A percentile compares a stretch with the other conserved stretches of the same genome.
These are phyloP conservation scores for Astraeus odoratus DNA, from an alignment of 768 basidiomycete genomes.

Conservation along the genomic window DNA sequence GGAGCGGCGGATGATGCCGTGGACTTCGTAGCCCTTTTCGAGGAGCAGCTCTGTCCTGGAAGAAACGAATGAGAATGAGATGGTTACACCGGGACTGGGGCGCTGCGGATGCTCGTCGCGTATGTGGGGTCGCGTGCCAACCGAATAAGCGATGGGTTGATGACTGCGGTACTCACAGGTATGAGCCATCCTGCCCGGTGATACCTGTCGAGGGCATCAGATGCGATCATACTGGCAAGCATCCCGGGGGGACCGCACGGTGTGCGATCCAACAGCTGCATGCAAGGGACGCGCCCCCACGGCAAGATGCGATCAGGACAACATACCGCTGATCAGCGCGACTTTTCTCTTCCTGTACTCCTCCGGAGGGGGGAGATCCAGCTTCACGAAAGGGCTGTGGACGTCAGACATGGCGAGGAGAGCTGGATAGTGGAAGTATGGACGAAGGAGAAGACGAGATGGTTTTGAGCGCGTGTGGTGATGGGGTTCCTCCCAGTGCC, in stretches of 20 bases:
- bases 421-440: neutral
- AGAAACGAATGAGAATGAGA: no score
- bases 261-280: no score
- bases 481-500: no score
- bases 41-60: conserved; percentile 75
- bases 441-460: neutral
- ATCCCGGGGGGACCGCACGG: no score
- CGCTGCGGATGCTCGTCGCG: conserved; percentile 1
- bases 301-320: no score
- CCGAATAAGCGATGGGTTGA: no score
- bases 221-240: conserved; percentile 3
- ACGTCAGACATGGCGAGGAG: conserved; percentile 12
- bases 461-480: neutral
- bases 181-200: conserved; percentile 95
- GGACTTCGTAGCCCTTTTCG: conserved; percentile 85
- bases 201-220: conserved; percentile 52
- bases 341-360: conserved; percentile 90
- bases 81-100: no score
- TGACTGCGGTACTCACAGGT: conserved; percentile 67
- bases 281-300: no score
- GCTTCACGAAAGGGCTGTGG: conserved; percentile 35
- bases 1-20: conserved; percentile 93
- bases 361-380: conserved; percentile 62
- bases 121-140: no score
- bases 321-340: conserved; percentile 82